Evolutionary conservation across 2,329 filamentous ascomycete species (phyloP), one percentile per base, ranked within the genome.

Genomic region (Phoma sp.): DNA sequence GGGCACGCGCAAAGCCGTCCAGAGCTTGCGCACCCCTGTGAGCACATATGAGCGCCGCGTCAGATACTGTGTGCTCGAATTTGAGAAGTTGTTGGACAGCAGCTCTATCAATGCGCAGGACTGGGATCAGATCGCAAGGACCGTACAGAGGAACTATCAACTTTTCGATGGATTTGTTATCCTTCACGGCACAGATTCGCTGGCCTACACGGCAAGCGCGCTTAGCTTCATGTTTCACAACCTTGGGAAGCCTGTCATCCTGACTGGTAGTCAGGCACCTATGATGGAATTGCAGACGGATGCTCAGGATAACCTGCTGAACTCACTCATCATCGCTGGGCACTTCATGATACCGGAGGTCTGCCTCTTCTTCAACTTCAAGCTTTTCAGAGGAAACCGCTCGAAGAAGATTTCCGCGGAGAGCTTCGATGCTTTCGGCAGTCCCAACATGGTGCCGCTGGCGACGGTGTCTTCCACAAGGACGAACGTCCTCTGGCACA

Each of bases 321-420:
- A 90, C 18, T 93, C 91, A 1, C 82, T 96, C 68, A 91, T 96
- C 69, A 89, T 96, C 51, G 93, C 93, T 3, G 91, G 91, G 30
- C 95, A 95, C 56, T 96, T 96, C 70, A 89, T 91, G 78, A 91
- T 97, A 53, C 92, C 93, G 0, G 93, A 96, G 73, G 93, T 97
- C 47, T 93, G 91, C 71, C 82, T 97, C 32, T 96, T 96, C 79
- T 97, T 97, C 81, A 91, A 95, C 75, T 90, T 96, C 78, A 91
- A 88, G 62, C 83, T 97, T 18, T 96, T 93, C 77, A 86, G 93
- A 24, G 93, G 93, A 13, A 96, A 96, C 75, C 82, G 93, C 55
- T 87, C 90, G 8, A 95, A 90, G 58, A 97, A 97, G 75, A 86
- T 96, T 29, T 93, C 91, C 11, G 90, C 92, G 5, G 90, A 89